Conservation (phyloP, 2,329 filamentous ascomycete species). For the Sphaerostilbella broomeana region DNA sequence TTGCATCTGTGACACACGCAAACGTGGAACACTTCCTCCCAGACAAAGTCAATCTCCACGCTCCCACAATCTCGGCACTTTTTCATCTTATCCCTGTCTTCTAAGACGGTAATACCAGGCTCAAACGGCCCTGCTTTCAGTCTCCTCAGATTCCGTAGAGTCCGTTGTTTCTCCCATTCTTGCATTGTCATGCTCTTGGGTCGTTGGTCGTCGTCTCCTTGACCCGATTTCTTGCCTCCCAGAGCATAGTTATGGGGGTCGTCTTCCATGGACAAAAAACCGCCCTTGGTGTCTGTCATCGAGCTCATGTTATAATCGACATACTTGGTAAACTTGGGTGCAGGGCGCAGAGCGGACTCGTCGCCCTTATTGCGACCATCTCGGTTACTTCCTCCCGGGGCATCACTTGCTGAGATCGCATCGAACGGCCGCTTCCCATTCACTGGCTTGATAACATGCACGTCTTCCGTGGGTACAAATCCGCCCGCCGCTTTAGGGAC, state of each 20-base stretch:
- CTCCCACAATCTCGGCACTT: conserved; percentile 77
- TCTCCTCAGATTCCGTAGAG: conserved; percentile 64
- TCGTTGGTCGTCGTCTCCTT: conserved; percentile 46
- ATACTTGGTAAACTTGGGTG: conserved; percentile 84
- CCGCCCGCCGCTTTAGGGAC: conserved; percentile 53
- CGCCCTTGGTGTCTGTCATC: conserved; percentile 97
- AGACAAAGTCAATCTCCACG: conserved; percentile 89
- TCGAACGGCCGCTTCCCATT: conserved; percentile 63
- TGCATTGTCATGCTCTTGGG: conserved; percentile 82
- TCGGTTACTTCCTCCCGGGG: conserved; percentile 53
- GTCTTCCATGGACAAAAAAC: conserved; percentile 84
- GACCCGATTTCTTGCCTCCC: conserved; percentile 35
- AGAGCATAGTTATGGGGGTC: conserved; percentile 82
- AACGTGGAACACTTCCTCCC: conserved; percentile 76
- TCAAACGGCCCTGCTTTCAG: conserved; percentile 79
- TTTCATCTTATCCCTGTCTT: conserved; percentile 57
- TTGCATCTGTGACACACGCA: conserved; percentile 79
- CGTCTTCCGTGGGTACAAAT: conserved; percentile 63
- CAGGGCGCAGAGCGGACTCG: conserved; percentile 58
- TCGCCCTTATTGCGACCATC: conserved; percentile 54
- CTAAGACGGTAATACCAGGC: conserved; percentile 72
- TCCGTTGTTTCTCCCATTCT: conserved; percentile 83
- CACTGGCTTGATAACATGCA: conserved; percentile 43
- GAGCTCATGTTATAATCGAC: conserved; percentile 97
- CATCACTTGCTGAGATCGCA: conserved; percentile 46